Evolutionary conservation across 495 filamentous ascomycete genomes (phyloP), one percentile per base, ranked within the genome.

Genomic region (Lophiotrema nucula): DNA sequence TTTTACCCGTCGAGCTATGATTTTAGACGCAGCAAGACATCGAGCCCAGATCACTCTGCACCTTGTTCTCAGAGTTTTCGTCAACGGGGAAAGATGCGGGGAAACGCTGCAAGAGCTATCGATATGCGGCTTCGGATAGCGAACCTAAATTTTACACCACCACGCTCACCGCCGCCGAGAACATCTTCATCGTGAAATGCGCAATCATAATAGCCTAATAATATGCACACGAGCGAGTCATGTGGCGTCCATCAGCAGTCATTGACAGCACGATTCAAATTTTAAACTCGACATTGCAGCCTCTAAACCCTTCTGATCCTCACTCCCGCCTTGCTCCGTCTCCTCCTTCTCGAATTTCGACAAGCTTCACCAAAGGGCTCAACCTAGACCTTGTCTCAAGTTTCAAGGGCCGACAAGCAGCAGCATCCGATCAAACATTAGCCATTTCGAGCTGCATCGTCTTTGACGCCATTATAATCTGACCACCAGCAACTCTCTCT

Each of bases 11-110:
- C 25, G 10, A 1, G 22, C n/a, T 28, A 16, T 19, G 10, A 12
- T 3, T 28, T 31, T 46, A 55, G 16, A 45, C 52, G 26, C 21
- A 23, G 52, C 52, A 55, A 45, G 23, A 26, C 39, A 45, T 55
- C 39, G 25, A 45, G 52, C 52, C 52, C 11, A 15, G 52, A 37
- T 33, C 52, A 46, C 52, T 46, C 52, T 46, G 39, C 52, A 55
- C 13, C 21, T 23, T 16, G 39, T 52, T 8, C 11, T 18, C 6
- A 10, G 10, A 12, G 11, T 18, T 33, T 49, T 4, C 52, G 52
- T 31, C 25, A 46, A 44, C 38, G 26, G 3, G 12, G 19, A 43
- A 8, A 55, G n/a, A 19, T 46, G 52, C 52, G 52, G 52, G 52
- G 52, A 46, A 55, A 45, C 35, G 39, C 39, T 55, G 52, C 35